Evolutionary conservation across 148 eudicot genomes (phyloP).

Genomic region (Fagopyrum tataricum): DNA sequence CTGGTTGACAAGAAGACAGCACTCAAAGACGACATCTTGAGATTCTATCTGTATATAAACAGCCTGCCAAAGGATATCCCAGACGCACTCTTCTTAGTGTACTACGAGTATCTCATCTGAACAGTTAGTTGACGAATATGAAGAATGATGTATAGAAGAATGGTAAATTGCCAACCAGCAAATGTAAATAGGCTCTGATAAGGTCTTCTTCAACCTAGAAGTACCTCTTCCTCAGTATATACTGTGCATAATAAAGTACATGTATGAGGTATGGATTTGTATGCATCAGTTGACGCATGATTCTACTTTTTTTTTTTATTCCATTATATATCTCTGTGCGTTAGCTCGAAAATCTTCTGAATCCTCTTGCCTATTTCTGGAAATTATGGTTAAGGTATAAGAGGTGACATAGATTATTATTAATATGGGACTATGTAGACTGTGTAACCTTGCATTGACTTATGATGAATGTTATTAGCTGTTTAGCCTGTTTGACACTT

Average conservation of each 20-base stretch:
- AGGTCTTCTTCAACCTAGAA: constrained; percentile 7
- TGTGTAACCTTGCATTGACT: not conserved
- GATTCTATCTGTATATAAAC: constrained; percentile 47
- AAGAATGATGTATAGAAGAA: constrained; percentile 6
- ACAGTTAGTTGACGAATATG: constrained; percentile 2
- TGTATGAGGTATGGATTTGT: not conserved
- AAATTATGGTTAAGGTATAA: not conserved
- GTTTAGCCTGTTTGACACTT: no score
- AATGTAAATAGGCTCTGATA: constrained; percentile 12
- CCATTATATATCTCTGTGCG: not conserved
- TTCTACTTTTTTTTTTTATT: not conserved
- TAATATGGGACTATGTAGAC: not conserved
- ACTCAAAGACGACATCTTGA: constrained; percentile 43
- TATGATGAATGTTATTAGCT: not conserved
- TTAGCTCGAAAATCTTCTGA: not conserved
- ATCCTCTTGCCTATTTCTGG: not conserved
- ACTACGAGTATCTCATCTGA: constrained; percentile 58
- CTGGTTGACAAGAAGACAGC: constrained; percentile 48
- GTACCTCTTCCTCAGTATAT: constrained; percentile 3
- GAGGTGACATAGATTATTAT: not conserved
- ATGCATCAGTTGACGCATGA: not conserved
- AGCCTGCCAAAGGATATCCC: constrained; percentile 56
- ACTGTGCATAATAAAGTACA: constrained; percentile 3
- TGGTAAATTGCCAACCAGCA: constrained; percentile 12
- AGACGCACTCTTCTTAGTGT: constrained; percentile 46